phyloP scores from a whole-genome alignment of 2,329 filamentous ascomycete species.

The Sclerotinia borealis region DNA sequence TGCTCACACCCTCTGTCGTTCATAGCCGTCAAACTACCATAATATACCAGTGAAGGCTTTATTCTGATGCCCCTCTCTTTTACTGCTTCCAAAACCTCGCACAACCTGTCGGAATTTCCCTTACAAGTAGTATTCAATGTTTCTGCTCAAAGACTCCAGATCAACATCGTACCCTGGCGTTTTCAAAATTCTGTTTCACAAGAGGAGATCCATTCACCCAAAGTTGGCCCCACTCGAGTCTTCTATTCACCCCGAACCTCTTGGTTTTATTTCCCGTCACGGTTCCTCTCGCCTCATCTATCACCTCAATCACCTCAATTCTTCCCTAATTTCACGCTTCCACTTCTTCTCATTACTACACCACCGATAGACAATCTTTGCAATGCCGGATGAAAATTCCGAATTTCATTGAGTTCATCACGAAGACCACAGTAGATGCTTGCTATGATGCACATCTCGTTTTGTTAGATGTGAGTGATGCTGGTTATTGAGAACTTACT shows the following conservation, averaged over 20 bases:
- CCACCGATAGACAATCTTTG: background rate
- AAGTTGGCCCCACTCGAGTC: background rate
- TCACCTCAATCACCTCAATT: background rate
- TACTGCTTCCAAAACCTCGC: background rate
- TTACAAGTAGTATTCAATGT: background rate
- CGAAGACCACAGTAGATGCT: too few species aligned
- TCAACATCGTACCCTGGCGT: background rate
- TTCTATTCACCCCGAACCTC: background rate
- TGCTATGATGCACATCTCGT: too few species aligned
- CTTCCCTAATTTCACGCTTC: background rate
- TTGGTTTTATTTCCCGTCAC: background rate
- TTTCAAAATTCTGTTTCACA: background rate
- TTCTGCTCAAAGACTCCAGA: background rate
- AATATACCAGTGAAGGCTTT: background rate
- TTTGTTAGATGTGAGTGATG: too few species aligned
- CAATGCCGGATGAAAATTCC: too few species aligned
- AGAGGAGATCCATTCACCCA: background rate
- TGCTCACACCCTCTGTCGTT: background rate
- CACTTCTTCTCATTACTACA: background rate
- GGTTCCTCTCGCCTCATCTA: background rate
- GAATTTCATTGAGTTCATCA: too few species aligned
- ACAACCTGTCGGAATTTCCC: background rate
- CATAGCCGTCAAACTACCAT: background rate
- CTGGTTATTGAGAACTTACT: too few species aligned
- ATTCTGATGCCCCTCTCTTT: background rate